Percentiles rank a stretch among this genome's conserved stretches.
phyloP scores from a whole-genome alignment of 192 early-diverging fungal genomes.

The Chytriomyces sp. region DNA sequence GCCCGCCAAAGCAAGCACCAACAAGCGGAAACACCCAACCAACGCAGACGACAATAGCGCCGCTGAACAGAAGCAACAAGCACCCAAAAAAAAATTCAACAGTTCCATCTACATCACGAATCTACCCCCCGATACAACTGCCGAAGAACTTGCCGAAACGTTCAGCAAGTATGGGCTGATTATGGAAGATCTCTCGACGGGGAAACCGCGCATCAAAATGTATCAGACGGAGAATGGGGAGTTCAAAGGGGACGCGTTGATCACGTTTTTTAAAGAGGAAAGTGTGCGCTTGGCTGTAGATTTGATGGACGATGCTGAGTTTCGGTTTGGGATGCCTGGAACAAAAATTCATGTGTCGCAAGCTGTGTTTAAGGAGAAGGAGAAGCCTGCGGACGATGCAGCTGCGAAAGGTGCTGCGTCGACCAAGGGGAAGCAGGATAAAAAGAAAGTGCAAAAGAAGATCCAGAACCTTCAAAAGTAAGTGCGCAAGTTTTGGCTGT shows the following conservation, averaged over 20 bases:
- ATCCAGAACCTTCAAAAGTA: slow-evolving; percentile 78
- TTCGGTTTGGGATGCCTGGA: slow-evolving; percentile 66
- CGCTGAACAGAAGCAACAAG: neutral
- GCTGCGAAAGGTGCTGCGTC: slow-evolving; percentile 16
- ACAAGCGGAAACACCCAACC: neutral
- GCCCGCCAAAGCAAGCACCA: slow-evolving; percentile 13
- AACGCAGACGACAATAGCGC: slow-evolving; percentile 22
- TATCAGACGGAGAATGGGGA: slow-evolving; percentile 74
- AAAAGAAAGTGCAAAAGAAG: slow-evolving; percentile 51
- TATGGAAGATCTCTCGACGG: slow-evolving; percentile 70
- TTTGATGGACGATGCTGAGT: slow-evolving; percentile 85
- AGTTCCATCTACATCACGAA: slow-evolving; percentile 87
- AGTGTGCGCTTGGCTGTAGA: slow-evolving; percentile 84
- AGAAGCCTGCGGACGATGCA: slow-evolving; percentile 42
- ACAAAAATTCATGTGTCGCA: slow-evolving; percentile 74
- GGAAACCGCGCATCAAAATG: slow-evolving; percentile 86
- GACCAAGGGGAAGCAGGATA: slow-evolving; percentile 38
- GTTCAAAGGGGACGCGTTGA: slow-evolving; percentile 89
- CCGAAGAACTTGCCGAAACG: slow-evolving; percentile 74
- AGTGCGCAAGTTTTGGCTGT: slow-evolving; percentile 10
- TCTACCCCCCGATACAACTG: slow-evolving; percentile 78
- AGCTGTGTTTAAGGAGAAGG: slow-evolving; percentile 84
- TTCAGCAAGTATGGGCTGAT: slow-evolving; percentile 84
- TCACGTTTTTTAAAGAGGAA: slow-evolving; percentile 90
- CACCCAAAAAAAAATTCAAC: slow-evolving; percentile 64